Percentiles rank a stretch among this genome's conserved stretches.
These are phyloP conservation scores for Ceratobasidium theobromae DNA, from an alignment of 1,284 basidiomycete species.

Conservation along the genomic window DNA sequence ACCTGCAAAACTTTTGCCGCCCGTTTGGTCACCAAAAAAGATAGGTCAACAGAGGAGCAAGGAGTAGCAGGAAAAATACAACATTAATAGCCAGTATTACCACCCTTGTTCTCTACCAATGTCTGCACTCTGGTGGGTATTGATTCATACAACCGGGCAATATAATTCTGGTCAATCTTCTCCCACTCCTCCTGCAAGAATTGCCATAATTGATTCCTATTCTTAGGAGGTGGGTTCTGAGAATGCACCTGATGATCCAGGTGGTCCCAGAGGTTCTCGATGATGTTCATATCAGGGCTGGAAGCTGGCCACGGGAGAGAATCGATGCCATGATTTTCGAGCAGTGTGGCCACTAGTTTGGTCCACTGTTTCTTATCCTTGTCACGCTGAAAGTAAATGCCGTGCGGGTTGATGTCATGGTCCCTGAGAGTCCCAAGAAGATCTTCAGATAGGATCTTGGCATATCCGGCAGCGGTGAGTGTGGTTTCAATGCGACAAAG, in stretches of 20 bases:
- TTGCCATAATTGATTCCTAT: slow-evolving; percentile 41
- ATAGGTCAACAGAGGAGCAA: neutral
- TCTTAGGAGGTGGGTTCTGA: slow-evolving; percentile 37
- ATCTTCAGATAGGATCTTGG: slow-evolving; percentile 7
- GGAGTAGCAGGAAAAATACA: neutral
- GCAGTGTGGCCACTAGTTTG: slow-evolving; percentile 41
- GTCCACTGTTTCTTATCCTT: slow-evolving; percentile 46
- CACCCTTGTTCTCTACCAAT: slow-evolving; percentile 37
- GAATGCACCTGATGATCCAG: slow-evolving; percentile 39
- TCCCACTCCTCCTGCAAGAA: slow-evolving; percentile 39
- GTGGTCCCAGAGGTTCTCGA: slow-evolving; percentile 46
- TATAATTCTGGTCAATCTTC: slow-evolving; percentile 33
- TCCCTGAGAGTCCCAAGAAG: slow-evolving; percentile 25
- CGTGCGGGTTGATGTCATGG: neutral
- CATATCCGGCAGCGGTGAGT: slow-evolving; percentile 20
- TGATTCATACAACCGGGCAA: slow-evolving; percentile 37
- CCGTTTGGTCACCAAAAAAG: neutral
- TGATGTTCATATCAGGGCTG: slow-evolving; percentile 47
- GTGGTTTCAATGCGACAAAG: slow-evolving; percentile 17
- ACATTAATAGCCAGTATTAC: slow-evolving; percentile 39
- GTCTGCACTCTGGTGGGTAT: slow-evolving; percentile 37
- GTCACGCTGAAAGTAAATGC: slow-evolving; percentile 44
- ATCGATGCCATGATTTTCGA: slow-evolving; percentile 42
- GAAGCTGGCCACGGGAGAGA: slow-evolving; percentile 44
- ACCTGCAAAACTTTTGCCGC: slow-evolving; percentile 28